Percentiles rank a stretch among this genome's conserved stretches.
Evolutionary conservation across 108 stramenopile genomes (phyloP).

Genomic region (Asterionellopsis glacialis): DNA sequence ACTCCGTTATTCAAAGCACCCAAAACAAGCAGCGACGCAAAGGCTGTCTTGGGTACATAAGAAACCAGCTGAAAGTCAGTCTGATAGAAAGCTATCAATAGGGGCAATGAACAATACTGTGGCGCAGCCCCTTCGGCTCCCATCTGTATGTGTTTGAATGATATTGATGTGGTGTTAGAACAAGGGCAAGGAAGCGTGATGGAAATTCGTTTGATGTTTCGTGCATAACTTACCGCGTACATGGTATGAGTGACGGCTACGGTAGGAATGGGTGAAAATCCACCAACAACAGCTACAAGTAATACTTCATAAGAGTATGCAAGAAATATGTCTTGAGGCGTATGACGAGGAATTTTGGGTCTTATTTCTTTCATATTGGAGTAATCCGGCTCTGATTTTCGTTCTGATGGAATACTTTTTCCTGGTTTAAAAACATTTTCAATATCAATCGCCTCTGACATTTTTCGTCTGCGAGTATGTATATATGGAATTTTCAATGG

Average conservation of each 20-base stretch:
- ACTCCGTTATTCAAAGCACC: constrained; percentile 43
- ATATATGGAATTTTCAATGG: background rate
- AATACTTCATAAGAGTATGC: constrained; percentile 25
- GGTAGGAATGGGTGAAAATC: constrained; percentile 39
- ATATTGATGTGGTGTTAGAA: no score
- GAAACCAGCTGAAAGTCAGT: constrained; percentile 50
- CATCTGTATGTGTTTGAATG: constrained; percentile 4
- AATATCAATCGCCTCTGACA: background rate
- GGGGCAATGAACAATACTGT: constrained; percentile 39
- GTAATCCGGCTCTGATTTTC: background rate
- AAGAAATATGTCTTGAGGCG: constrained; percentile 26
- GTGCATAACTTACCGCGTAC: constrained; percentile 17
- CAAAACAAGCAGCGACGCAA: constrained; percentile 64
- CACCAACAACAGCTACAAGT: constrained; percentile 37
- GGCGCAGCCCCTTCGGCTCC: constrained; percentile 41
- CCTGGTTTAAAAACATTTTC: background rate
- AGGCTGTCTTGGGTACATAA: constrained; percentile 67
- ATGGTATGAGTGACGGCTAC: constrained; percentile 47
- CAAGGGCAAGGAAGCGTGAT: no score
- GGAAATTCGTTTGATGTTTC: no score
- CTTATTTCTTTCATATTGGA: constrained; percentile 19
- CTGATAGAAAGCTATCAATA: constrained; percentile 49
- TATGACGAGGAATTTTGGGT: constrained; percentile 10
- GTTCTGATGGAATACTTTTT: background rate
- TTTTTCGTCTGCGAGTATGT: background rate